Conservation (phyloP, 106 monocot species). For the Ottelia alismoides region DNA sequence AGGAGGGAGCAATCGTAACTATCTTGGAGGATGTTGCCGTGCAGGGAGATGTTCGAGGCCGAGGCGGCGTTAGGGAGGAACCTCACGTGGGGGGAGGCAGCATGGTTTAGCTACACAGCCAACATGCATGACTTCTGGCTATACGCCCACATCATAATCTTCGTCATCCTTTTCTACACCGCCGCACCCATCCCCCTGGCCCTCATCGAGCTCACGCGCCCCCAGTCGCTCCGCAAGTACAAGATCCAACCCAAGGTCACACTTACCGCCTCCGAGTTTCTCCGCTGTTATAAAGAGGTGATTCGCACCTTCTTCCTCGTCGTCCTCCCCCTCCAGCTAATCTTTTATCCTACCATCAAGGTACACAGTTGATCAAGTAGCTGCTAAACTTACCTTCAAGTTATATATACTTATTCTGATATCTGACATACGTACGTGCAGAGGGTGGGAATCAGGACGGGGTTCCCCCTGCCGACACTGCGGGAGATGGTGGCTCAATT, state of each 20-base stretch:
- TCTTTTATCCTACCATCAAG: constrained; percentile 77
- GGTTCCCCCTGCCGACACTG: constrained; percentile 7
- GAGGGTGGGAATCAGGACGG: constrained; percentile 73
- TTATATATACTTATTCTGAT: too few species aligned
- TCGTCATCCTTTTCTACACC: constrained; percentile 65
- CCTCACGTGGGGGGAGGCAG: constrained; percentile 38
- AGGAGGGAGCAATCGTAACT: too few species aligned
- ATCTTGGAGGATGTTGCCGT: constrained; percentile 43
- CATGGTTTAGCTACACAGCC: constrained; percentile 76
- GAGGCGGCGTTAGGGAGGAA: constrained; percentile 57
- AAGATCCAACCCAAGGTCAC: constrained; percentile 85
- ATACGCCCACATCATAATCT: constrained; percentile 66
- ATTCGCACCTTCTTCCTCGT: constrained; percentile 43
- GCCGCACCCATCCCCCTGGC: constrained; percentile 72
- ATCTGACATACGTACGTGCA: too few species aligned
- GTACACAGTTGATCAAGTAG: constrained; percentile 7
- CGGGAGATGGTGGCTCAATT: constrained; percentile 42
- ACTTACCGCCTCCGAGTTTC: constrained; percentile 24
- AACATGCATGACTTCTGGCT: constrained; percentile 48
- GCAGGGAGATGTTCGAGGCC: constrained; percentile 41
- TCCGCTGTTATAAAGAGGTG: constrained; percentile 62
- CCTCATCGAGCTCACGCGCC: constrained; percentile 43
- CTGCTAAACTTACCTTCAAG: too few species aligned
- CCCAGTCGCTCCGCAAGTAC: constrained; percentile 24
- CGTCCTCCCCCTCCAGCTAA: constrained; percentile 64